These are phyloP conservation scores for Talaromyces sp. DNA, from an alignment of 2,329 filamentous ascomycete species.

Conservation along the genomic window DNA sequence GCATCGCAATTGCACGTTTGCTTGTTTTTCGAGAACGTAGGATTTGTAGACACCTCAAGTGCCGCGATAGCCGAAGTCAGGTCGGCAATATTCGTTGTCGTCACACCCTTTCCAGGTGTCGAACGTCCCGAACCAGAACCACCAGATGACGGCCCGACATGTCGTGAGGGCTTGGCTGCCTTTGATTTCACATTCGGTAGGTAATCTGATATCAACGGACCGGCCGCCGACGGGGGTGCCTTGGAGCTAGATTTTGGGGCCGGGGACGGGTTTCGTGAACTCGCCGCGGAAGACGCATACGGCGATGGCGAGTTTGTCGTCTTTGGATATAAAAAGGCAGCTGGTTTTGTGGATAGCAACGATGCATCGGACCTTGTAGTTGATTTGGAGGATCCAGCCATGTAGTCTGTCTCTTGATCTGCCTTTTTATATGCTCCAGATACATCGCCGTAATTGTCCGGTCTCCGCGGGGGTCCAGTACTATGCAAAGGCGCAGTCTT, in stretches of 20 bases:
- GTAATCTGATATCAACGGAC: conserved; percentile 75
- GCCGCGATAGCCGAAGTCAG: conserved; percentile 75
- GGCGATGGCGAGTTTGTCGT: conserved; percentile 25
- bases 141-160: conserved; percentile 22
- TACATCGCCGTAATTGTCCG: conserved; percentile 60
- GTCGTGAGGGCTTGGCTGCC: conserved; percentile 40
- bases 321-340: conserved; percentile 40
- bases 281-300: conserved; percentile 38
- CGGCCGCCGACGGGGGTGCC: conserved; percentile 63
- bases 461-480: conserved; percentile 55
- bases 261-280: conserved; percentile 41
- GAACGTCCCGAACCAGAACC: conserved; percentile 36
- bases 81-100: conserved; percentile 49
- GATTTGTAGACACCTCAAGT: conserved; percentile 89
- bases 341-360: conserved; percentile 49
- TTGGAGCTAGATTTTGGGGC: conserved; percentile 28
- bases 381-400: conserved; percentile 47
- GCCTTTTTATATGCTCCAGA: conserved; percentile 73
- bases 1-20: conserved; percentile 81
- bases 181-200: conserved; percentile 56
- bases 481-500: conserved; percentile 58
- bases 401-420: conserved; percentile 66
- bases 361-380: conserved; percentile 39
- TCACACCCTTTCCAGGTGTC: conserved; percentile 55
- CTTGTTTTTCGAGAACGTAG: conserved; percentile 60